Conservation (phyloP, 805 yeast genomes). For the Sugiyamaella smithiae region DNA sequence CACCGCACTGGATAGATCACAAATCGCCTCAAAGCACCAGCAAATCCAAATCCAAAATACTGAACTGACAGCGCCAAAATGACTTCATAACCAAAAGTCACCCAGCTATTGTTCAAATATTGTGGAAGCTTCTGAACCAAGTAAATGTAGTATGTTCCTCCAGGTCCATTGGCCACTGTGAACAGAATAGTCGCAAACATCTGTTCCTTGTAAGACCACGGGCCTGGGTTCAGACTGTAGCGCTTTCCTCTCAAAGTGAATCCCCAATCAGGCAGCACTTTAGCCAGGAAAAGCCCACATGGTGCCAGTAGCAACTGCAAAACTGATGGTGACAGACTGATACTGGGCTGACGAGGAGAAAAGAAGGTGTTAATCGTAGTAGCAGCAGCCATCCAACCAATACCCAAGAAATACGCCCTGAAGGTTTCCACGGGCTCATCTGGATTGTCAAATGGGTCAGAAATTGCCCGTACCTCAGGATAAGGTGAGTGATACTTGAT, state of each 20-base stretch:
- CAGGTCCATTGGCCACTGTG: constrained; percentile 31
- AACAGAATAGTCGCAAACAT: constrained; percentile 52
- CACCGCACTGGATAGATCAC: constrained; percentile 44
- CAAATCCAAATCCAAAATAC: constrained; percentile 52
- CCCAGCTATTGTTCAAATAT: constrained; percentile 31
- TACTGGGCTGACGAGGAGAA: constrained; percentile 51
- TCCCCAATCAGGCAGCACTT: constrained; percentile 40
- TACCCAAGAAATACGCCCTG: constrained; percentile 50
- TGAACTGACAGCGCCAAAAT: constrained; percentile 47
- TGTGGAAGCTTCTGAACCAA: constrained; percentile 27
- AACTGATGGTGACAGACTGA: constrained; percentile 42
- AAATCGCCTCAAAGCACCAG: constrained; percentile 53
- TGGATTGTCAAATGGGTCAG: constrained; percentile 45
- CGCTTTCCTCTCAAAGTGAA: constrained; percentile 40
- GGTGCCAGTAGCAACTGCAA: constrained; percentile 52
- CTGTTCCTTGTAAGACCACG: constrained; percentile 65
- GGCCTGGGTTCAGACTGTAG: constrained; percentile 56
- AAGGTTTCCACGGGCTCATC: constrained; percentile 46
- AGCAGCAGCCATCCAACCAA: constrained; percentile 53
- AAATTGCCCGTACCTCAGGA: constrained; percentile 56
- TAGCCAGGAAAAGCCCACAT: constrained; percentile 41
- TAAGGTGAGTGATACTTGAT: constrained; percentile 45
- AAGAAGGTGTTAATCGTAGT: constrained; percentile 56
- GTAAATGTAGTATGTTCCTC: constrained; percentile 22
- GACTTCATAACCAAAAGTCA: constrained; percentile 44